Evolutionary conservation across 2,329 filamentous ascomycete genomes (phyloP), one percentile per base, ranked within the genome.

Genomic region (Colletotrichum sp.): DNA sequence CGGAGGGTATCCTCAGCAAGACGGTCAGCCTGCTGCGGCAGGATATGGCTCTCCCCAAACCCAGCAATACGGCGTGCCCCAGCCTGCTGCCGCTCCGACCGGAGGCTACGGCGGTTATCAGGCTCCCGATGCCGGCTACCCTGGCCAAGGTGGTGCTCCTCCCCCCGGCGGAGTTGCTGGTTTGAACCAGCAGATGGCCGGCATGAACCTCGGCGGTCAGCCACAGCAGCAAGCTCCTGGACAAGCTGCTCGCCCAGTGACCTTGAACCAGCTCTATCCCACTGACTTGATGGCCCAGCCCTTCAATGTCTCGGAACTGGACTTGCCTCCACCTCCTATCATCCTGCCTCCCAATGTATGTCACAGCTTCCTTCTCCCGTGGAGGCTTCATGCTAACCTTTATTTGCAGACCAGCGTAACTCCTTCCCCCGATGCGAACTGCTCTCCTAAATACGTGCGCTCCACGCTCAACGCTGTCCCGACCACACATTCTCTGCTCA

Each of bases 391-490:
- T 55, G 28, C 30, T 76, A 32, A 76, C 52, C 7, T 9, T 36
- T 26, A 16, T 49, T 79, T 57, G 71, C 79, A 98, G 95, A 93
- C 95, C 68, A 97, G 95, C 83, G 95, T 98, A 72, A 99, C 96
- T 26, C 95, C 96, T 74, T 99, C 97, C 60, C 95, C 95, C 62
- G 90, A 95, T 83, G 93, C 97, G 77, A 99, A 99, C 86, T 98
- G 96, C 87, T 92, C 95, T 71, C 92, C 96, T 28, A 98, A 98
- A 89, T 99, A 98, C 84, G 93, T 99, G 79, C 95, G 97, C 80
- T 99, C 97, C 24, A 99, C 97, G 8, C 88, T 99, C 78, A 99
- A 99, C 85, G 95, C 95, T 30, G 93, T 98, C 59, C 97, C 97
- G 4, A 98, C 96, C 26, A 98, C 95, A 75, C 92, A 98, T 85